phyloP scores from a whole-genome alignment of 352 stramenopile species.

The Thalassiosira hispida region DNA sequence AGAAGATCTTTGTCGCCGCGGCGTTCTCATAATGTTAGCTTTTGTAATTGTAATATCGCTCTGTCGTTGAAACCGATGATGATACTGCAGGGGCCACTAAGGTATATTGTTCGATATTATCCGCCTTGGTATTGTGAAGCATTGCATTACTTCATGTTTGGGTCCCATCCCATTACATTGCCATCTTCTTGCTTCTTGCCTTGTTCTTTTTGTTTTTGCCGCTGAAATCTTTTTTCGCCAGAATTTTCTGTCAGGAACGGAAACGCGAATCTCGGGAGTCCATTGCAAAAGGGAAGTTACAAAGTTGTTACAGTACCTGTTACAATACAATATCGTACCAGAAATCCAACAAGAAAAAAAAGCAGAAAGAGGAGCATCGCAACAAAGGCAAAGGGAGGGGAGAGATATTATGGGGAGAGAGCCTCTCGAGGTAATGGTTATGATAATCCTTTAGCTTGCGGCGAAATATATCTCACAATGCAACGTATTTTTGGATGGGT shows the following conservation, averaged over 20 bases:
- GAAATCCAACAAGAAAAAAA: not conserved
- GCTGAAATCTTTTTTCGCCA: too few relatives aligned
- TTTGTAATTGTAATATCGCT: not conserved
- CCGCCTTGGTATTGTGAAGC: too few relatives aligned
- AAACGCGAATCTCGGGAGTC: not conserved
- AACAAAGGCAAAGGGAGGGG: not conserved
- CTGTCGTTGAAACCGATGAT: not conserved
- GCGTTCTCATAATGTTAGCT: constrained; percentile 1
- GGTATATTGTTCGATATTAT: too few relatives aligned
- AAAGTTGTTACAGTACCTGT: too few relatives aligned
- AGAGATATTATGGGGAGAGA: not conserved
- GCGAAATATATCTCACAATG: constrained; percentile 12
- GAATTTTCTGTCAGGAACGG: not conserved
- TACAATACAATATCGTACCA: too few relatives aligned
- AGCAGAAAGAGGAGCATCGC: not conserved
- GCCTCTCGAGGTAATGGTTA: too few relatives aligned
- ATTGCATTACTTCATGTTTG: too few relatives aligned
- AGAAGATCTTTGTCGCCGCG: not conserved
- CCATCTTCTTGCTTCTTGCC: too few relatives aligned
- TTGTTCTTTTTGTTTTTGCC: too few relatives aligned
- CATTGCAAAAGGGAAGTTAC: not conserved
- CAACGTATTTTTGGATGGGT: constrained; percentile 37
- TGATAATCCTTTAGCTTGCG: too few relatives aligned
- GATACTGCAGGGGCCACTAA: too few relatives aligned
- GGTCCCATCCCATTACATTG: too few relatives aligned